These are phyloP conservation scores for Platismatia glauca DNA, from an alignment of 495 filamentous ascomycete genomes.

Conservation along the genomic window DNA sequence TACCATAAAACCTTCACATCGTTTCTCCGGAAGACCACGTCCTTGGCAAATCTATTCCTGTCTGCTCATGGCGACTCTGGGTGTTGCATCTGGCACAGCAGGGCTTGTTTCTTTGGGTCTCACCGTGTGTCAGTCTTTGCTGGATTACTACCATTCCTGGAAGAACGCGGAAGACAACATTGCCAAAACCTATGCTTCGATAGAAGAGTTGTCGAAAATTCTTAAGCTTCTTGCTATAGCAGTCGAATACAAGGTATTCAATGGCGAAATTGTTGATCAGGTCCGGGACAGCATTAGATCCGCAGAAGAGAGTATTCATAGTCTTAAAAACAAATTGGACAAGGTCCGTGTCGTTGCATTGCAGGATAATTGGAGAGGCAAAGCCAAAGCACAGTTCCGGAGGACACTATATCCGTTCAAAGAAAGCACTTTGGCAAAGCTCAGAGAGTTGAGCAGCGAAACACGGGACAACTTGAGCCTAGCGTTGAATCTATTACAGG, in stretches of 20 bases:
- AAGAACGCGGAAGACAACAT: neutral
- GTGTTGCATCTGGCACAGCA: too few relatives aligned
- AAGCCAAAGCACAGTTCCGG: constrained; percentile 1
- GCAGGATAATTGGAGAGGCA: neutral
- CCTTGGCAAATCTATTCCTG: too few relatives aligned
- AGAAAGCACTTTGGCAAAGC: neutral
- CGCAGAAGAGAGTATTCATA: neutral
- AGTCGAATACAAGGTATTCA: neutral
- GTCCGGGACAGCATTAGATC: neutral
- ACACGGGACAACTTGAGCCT: neutral
- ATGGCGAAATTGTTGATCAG: neutral
- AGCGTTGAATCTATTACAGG: neutral
- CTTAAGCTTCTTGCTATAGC: neutral
- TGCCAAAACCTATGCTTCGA: neutral
- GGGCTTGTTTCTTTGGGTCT: too few relatives aligned
- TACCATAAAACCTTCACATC: too few relatives aligned
- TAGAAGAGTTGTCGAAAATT: neutral
- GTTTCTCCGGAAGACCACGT: too few relatives aligned
- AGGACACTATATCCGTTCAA: constrained; percentile 1
- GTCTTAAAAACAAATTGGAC: neutral
- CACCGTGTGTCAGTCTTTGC: neutral
- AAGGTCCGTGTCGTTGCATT: neutral
- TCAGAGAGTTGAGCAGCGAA: neutral
- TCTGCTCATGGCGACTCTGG: too few relatives aligned
- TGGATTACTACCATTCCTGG: neutral